A percentile compares a stretch with the other conserved stretches of the same genome.
Conservation (phyloP, 768 basidiomycete species). For the Pleurotus platypus region DNA sequence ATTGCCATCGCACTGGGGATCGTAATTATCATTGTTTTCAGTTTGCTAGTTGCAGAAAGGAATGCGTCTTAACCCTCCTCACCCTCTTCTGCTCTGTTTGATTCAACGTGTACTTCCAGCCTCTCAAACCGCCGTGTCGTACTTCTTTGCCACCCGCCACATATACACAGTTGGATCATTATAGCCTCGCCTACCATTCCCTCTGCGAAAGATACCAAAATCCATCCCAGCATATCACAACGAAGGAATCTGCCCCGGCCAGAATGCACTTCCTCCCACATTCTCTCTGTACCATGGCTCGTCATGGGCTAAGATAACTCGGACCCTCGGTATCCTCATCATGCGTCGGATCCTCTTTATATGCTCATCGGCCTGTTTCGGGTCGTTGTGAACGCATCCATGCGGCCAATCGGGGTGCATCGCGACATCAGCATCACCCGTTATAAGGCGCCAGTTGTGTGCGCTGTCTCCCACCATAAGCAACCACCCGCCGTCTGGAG, state of each 20-base stretch:
- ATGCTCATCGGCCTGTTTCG: conserved; percentile 37
- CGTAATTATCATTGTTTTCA: no score
- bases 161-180: no score
- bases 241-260: conserved; percentile 31
- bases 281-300: conserved; percentile 46
- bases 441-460: conserved; percentile 50
- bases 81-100: no score
- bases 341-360: conserved; percentile 37
- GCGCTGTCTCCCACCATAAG: conserved; percentile 54
- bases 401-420: conserved; percentile 21
- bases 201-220: not conserved
- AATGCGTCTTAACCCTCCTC: no score
- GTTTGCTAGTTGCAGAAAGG: no score
- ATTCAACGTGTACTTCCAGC: no score
- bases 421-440: conserved; percentile 37
- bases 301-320: conserved; percentile 53
- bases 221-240: conserved; percentile 9
- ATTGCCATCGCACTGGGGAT: conserved; percentile 23
- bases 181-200: no score
- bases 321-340: conserved; percentile 32
- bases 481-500: conserved; percentile 50
- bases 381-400: conserved; percentile 40
- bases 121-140: no score
- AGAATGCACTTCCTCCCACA: conserved; percentile 38
- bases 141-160: no score